Evolutionary conservation across 441 rosid species (phyloP).

Genomic region (Bruguiera hainesii): DNA sequence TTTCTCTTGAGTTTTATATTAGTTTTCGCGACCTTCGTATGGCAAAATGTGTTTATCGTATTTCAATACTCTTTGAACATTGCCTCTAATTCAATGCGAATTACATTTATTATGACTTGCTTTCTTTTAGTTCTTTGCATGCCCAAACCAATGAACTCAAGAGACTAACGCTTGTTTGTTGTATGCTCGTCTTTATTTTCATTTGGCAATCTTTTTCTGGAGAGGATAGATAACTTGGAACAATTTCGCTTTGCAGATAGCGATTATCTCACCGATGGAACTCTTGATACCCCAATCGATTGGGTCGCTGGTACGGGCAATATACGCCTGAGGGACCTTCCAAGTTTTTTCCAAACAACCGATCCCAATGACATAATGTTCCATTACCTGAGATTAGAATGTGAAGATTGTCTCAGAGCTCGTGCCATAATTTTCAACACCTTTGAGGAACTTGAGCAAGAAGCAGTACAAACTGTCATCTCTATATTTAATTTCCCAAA

Average conservation of each 20-base stretch:
- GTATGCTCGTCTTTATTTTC: too few relatives aligned
- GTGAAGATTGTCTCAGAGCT: not conserved
- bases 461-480: not conserved
- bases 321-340: not conserved
- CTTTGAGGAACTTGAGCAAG: slow-evolving; percentile 12
- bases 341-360: slow-evolving; percentile 7
- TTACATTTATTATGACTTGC: too few relatives aligned
- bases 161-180: too few relatives aligned
- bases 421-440: slow-evolving; percentile 4
- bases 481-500: not conserved
- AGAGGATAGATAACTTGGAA: too few relatives aligned
- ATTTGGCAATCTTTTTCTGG: too few relatives aligned
- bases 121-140: too few relatives aligned
- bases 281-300: slow-evolving; percentile 5
- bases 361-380: slow-evolving; percentile 9
- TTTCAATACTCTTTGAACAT: too few relatives aligned
- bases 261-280: not conserved
- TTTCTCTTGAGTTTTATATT: too few relatives aligned
- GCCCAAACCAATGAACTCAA: too few relatives aligned
- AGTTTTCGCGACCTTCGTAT: too few relatives aligned
- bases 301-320: slow-evolving; percentile 2
- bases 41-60: too few relatives aligned
- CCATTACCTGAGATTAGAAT: not conserved
- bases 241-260: not conserved
- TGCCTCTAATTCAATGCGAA: too few relatives aligned